Evolutionary conservation across 2,329 filamentous ascomycete species (phyloP).

Genomic region (Trichoderma breve): DNA sequence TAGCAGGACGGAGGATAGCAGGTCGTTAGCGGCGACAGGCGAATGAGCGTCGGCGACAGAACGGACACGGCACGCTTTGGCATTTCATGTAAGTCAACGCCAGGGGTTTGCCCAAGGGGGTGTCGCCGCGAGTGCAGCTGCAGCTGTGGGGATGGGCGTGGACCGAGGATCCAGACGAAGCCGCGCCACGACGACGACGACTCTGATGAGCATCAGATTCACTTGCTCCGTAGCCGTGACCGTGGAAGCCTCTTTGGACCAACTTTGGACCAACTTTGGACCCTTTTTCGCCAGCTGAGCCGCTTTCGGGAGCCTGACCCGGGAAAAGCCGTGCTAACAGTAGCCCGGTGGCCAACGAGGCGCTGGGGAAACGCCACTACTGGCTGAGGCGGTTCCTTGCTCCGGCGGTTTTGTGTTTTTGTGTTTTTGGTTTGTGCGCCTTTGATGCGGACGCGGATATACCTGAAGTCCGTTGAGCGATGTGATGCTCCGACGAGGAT

Average conservation of each 20-base stretch:
- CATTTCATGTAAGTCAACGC: conserved; percentile 18
- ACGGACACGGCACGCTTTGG: conserved; percentile 5
- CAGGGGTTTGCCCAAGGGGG: conserved; percentile 16
- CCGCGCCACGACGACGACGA: conserved; percentile 6
- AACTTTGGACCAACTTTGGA: not conserved
- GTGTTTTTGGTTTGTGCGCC: not conserved
- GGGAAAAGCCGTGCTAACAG: conserved; percentile 1
- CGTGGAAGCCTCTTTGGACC: not conserved
- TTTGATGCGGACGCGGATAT: not conserved
- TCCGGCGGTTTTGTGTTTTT: not conserved
- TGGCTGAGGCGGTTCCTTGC: not conserved
- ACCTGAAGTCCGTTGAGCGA: not conserved
- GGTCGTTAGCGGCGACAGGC: conserved; percentile 1
- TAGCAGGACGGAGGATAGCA: not conserved
- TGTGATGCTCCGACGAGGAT: not conserved
- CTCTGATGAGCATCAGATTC: conserved; percentile 8
- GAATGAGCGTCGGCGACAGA: conserved; percentile 15
- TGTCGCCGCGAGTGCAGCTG: not conserved
- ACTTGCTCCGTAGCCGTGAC: not conserved
- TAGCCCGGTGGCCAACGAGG: not conserved
- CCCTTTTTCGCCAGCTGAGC: conserved; percentile 14
- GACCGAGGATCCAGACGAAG: not conserved
- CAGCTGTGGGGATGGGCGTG: conserved; percentile 19
- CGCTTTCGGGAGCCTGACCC: conserved; percentile 18
- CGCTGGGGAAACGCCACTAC: not conserved